A percentile compares a stretch with the other conserved stretches of the same genome.
Conservation (phyloP, 805 yeast species). For the Wickerhamiella dianesei region DNA sequence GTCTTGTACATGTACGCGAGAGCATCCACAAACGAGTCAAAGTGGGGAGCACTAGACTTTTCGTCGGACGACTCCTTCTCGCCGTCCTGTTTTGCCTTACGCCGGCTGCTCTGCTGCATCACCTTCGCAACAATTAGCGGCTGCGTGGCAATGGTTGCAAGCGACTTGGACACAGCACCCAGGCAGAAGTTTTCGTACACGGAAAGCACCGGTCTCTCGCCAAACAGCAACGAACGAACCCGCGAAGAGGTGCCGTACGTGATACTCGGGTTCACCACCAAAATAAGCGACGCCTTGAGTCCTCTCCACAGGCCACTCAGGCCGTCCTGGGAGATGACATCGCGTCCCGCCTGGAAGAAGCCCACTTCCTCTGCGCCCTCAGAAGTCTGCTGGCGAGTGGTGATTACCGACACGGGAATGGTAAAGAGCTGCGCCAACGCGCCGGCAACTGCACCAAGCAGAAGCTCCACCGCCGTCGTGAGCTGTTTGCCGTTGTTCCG, state of each 20-base stretch:
- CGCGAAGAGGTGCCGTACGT: slow-evolving; percentile 73
- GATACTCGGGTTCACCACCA: slow-evolving; percentile 73
- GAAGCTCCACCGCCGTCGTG: slow-evolving; percentile 53
- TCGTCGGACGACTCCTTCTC: slow-evolving; percentile 19
- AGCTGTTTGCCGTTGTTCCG: slow-evolving; percentile 24
- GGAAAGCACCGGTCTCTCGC: slow-evolving; percentile 30
- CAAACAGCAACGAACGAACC: slow-evolving; percentile 39
- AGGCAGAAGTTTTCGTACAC: slow-evolving; percentile 54
- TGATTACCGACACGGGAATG: slow-evolving; percentile 64
- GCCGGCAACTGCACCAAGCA: slow-evolving; percentile 69
- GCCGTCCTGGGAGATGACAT: slow-evolving; percentile 51
- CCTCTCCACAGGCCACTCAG: slow-evolving; percentile 70
- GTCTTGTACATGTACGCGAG: slow-evolving; percentile 42
- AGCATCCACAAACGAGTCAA: slow-evolving; percentile 50
- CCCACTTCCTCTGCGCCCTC: slow-evolving; percentile 18
- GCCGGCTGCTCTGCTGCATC: slow-evolving; percentile 43
- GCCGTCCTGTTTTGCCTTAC: slow-evolving; percentile 22
- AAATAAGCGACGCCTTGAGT: slow-evolving; percentile 60
- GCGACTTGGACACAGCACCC: slow-evolving; percentile 68
- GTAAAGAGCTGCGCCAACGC: slow-evolving; percentile 70
- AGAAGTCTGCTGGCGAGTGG: slow-evolving; percentile 40
- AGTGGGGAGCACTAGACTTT: slow-evolving; percentile 13
- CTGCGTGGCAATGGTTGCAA: slow-evolving; percentile 71
- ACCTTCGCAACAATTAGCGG: slow-evolving; percentile 78
- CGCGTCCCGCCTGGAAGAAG: slow-evolving; percentile 33